Conservation (phyloP, 495 filamentous ascomycete genomes). For the Lentithecium fluviatile region DNA sequence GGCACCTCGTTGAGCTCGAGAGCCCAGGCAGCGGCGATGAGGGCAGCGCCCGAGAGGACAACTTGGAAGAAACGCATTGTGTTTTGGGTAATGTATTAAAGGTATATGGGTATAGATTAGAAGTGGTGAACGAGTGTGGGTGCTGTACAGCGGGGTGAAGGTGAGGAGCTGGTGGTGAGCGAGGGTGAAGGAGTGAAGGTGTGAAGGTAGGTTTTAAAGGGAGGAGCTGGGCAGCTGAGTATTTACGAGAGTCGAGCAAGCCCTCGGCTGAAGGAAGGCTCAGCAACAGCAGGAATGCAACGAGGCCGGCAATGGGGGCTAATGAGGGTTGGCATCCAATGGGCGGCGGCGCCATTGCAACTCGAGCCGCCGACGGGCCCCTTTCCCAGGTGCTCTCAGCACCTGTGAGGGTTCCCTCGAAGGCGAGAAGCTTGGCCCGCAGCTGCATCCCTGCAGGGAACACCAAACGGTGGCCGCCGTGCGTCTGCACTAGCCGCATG, state of each 20-base stretch:
- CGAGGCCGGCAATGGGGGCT: constrained; percentile 13
- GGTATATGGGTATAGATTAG: constrained; percentile 2
- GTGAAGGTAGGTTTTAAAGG: not conserved
- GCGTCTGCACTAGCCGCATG: not conserved
- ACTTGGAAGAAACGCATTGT: constrained; percentile 42
- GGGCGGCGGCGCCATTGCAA: too few species aligned
- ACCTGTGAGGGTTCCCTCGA: too few species aligned
- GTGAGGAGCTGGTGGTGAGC: too few species aligned
- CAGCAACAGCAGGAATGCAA: constrained; percentile 27
- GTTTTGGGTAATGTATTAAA: constrained; percentile 13
- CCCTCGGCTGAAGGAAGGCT: constrained; percentile 19
- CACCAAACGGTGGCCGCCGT: not conserved
- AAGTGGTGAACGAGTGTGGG: constrained; percentile 26
- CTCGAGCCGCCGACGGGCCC: too few species aligned
- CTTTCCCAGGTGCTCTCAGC: too few species aligned
- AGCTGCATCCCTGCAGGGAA: not conserved
- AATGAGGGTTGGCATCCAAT: constrained; percentile 1
- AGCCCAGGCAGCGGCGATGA: constrained; percentile 39
- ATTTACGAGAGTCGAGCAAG: constrained; percentile 14
- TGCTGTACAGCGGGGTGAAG: not conserved
- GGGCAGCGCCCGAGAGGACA: constrained; percentile 33
- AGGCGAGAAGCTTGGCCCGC: too few species aligned
- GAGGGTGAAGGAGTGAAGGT: not conserved
- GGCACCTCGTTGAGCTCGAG: constrained; percentile 30
- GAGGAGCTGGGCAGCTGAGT: constrained; percentile 16